These are phyloP conservation scores for Cladosporium sp. DNA, from an alignment of 2,329 filamentous ascomycete species.

Conservation along the genomic window DNA sequence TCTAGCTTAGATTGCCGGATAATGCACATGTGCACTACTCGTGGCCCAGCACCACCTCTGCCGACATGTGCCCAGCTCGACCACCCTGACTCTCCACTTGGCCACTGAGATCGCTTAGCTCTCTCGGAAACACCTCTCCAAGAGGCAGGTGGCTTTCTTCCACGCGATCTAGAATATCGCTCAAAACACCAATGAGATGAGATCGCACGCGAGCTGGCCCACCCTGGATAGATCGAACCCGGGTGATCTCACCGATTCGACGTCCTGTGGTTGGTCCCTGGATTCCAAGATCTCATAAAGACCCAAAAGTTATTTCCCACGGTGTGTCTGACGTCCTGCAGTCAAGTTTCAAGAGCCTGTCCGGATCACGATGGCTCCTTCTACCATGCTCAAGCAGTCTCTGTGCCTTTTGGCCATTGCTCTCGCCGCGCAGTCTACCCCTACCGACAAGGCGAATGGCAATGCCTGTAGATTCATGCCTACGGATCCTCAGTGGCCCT, in stretches of 20 bases:
- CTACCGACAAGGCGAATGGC: constrained; percentile 37
- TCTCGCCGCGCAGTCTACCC: background rate
- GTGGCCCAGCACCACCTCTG: background rate
- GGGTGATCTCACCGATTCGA: background rate
- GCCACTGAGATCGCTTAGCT: background rate
- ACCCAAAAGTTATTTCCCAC: background rate
- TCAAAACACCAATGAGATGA: background rate
- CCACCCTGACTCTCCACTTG: background rate
- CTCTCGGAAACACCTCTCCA: background rate
- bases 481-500: constrained; percentile 56
- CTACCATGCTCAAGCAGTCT: background rate
- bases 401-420: constrained; percentile 35
- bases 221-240: background rate
- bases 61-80: background rate
- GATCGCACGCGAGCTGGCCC: background rate
- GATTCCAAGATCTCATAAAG: background rate
- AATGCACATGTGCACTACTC: background rate
- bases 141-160: constrained; percentile 4
- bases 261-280: background rate
- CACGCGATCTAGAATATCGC: background rate
- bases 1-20: constrained; percentile 3
- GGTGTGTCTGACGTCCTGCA: background rate
- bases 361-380: background rate
- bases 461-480: constrained; percentile 44
- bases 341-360: background rate